Conservation (phyloP, 495 filamentous ascomycete species). For the Penicillium longicatenatum region DNA sequence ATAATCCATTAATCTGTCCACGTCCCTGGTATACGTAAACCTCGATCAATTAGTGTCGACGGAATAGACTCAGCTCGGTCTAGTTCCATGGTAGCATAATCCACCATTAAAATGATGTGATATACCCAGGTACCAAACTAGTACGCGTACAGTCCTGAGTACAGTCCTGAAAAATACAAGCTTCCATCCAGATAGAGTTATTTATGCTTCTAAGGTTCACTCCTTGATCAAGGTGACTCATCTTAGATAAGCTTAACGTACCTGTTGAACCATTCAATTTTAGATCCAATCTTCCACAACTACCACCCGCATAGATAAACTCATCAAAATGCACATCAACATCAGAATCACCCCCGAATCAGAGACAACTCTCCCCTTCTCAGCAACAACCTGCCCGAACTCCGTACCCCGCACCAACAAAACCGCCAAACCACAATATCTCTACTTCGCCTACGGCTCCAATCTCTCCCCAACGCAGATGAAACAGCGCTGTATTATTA, state of each 20-base stretch:
- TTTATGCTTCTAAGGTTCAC: not conserved
- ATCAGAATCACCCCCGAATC: constrained; percentile 3
- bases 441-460: constrained; percentile 76
- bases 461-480: constrained; percentile 73
- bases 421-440: constrained; percentile 19
- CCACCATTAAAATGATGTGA: not conserved
- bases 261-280: not conserved
- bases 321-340: constrained; percentile 13
- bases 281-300: not conserved
- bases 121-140: not conserved
- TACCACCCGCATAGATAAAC: not conserved
- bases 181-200: not conserved
- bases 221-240: too few relatives aligned
- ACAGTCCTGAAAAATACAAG: not conserved
- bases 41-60: too few relatives aligned
- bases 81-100: not conserved
- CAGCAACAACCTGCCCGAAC: not conserved
- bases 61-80: too few relatives aligned
- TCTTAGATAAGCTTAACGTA: too few relatives aligned
- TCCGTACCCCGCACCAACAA: constrained; percentile 10
- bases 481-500: constrained; percentile 58
- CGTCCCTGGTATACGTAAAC: not conserved
- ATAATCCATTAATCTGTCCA: not conserved
- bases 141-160: not conserved
- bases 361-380: constrained; percentile 10